Evolutionary conservation across 495 filamentous ascomycete genomes (phyloP), one percentile per base, ranked within the genome.

Genomic region (Amniculicola lignicola): DNA sequence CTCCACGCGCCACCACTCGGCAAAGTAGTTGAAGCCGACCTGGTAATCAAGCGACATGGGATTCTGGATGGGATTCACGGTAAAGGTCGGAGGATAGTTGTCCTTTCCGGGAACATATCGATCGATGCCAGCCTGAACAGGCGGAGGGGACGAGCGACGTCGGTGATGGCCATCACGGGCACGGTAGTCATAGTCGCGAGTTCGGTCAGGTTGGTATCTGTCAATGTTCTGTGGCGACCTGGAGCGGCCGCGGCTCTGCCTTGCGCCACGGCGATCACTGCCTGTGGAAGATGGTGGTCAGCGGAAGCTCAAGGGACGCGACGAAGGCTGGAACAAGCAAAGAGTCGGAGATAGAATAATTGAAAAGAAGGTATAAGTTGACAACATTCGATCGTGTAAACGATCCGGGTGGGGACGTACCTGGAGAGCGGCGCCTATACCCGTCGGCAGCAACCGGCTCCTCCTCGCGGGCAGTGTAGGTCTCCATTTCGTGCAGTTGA

Each of bases 1-100:
- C 63, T 95, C 90, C 9, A 79, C 72, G 51, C 90, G 77, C 90
- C 91, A 96, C 93, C 93, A 99, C 70, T 97, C 94, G 5, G 89
- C 87, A 66, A 94, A 99, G 71, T 85, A 97, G 21, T 87, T 95
- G 73, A 97, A 97, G 0, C 93, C 92, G 42, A 96, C 93, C 68
- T 96, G 91, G 59, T 86, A 95, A 12, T 95, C 87, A 9, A 97
- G 77, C 43, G 80, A 86, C 47, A 90, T 75, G 5, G 93, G 93
- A 61, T 97, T 88, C 14, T 83, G 77, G 28, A 96, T 69, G 2
- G 86, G 88, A 62, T 95, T 95, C 2, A 74, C 72, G 6, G 79
- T 72, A n/a, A 85, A 70, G 9, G 75, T 71, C 12, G 85, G 79
- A 15, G 77, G 77, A 24, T 73, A 74, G 14, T 70, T 66, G 45